Conservation (phyloP, 805 yeast genomes). For the Suhomyces xylopsoci region DNA sequence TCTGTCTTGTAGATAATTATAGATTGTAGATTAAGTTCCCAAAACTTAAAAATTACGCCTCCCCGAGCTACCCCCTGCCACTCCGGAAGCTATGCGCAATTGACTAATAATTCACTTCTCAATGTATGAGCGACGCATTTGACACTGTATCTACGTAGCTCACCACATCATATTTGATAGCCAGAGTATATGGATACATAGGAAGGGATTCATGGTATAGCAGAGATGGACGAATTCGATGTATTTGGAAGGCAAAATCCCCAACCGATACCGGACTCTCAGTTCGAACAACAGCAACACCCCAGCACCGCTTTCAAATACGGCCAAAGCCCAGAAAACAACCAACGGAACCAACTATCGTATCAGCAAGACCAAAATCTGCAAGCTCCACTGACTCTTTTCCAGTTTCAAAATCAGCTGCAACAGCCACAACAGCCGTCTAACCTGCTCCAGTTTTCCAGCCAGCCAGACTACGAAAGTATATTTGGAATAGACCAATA, state of each 20-base stretch:
- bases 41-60: background rate
- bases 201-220: background rate
- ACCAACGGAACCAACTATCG: background rate
- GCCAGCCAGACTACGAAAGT: constrained; percentile 6
- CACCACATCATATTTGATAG: background rate
- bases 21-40: background rate
- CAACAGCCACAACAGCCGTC: background rate
- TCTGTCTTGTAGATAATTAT: no score
- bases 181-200: background rate
- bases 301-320: background rate
- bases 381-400: background rate
- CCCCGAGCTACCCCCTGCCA: background rate
- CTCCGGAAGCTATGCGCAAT: background rate
- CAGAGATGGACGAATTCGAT: constrained; percentile 3
- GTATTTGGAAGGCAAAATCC: constrained; percentile 1
- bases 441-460: background rate
- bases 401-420: background rate
- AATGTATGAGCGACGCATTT: background rate
- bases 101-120: background rate
- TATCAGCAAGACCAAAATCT: background rate
- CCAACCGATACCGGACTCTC: background rate
- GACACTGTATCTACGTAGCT: background rate
- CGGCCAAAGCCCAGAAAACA: background rate
- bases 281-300: background rate
- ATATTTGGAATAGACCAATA: constrained; percentile 5